Base-by-base conservation (phyloP, 2,329 filamentous ascomycete genomes). In the Ophiocordyceps robertsii region DNA sequence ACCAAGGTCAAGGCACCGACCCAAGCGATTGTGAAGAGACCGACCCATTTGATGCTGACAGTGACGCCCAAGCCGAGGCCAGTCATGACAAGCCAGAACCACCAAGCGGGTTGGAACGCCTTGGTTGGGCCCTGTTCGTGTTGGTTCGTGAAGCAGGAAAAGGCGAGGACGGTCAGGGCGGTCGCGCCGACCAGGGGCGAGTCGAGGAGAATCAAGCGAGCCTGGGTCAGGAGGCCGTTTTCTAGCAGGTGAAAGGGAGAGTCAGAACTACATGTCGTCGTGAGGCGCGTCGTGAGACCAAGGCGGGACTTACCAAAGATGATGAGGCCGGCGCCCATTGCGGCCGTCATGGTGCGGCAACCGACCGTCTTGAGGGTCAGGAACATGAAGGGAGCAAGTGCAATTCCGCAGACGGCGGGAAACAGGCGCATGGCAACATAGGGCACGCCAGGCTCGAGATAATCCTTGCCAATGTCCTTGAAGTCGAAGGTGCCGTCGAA, bases 401-500 rank as follows among this genome's bases (percentile, higher is more conserved):
- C 65, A 46, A 96, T 81, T 59, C 92, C 92, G 53, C 88, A 82
- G 50, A 96, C 68, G 43, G 92, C 92, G 33, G 92, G 90, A 51
- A 95, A 79, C 65, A 96, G 66, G 60, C 92, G 84, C 92, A 98
- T 98, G 43, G 92, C 84, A 43, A 98, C 92, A 64, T 98, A 98
- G 37, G 92, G 92, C 43, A 98, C 92, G 42, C 80, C 79, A 4
- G 92, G 88, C 66, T 95, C 92, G 49, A 96, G 62, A 60, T 98
- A 98, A 63, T 98, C 92, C 69, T 96, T 95, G 64, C 92, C 92
- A 65, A 98, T 98, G 53, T 98, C 89, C 71, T 96, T 98, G 72
- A 98, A 98, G 63, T 96, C 92, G 61, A 98, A 98, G 49, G 87
- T 74, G 50, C 92, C 92, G 58, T 95, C 77, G 62, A 96, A 98